phyloP scores from a whole-genome alignment of 345 rosid species.

The Nephelium lappaceum region DNA sequence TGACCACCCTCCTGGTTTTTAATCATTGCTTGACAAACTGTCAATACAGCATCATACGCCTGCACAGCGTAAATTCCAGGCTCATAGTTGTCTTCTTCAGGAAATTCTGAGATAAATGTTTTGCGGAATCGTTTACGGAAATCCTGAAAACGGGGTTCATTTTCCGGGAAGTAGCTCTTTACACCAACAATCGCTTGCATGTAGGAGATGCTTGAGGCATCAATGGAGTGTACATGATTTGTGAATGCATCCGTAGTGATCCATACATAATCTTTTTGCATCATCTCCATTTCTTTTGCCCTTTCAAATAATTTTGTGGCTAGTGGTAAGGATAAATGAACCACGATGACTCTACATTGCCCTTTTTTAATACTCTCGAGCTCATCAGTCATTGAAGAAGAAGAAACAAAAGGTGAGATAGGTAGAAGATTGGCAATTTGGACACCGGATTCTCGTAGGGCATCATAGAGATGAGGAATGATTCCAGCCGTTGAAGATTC shows the following conservation, averaged over 20 bases:
- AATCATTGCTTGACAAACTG: conserved; percentile 19
- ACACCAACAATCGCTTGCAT: conserved; percentile 35
- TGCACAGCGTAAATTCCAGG: conserved; percentile 28
- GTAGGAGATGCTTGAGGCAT: conserved; percentile 16
- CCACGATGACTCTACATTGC: conserved; percentile 34
- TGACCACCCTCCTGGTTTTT: neutral
- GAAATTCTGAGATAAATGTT: conserved; percentile 16
- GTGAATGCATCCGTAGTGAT: conserved; percentile 32
- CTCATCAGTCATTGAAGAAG: conserved; percentile 6
- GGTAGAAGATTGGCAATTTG: conserved; percentile 3
- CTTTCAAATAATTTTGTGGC: conserved; percentile 15
- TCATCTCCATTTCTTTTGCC: conserved; percentile 31
- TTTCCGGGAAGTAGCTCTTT: conserved; percentile 16
- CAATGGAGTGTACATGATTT: conserved; percentile 16
- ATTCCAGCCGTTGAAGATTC: conserved; percentile 7
- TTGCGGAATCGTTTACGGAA: conserved; percentile 17
- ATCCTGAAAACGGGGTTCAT: neutral
- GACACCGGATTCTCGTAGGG: neutral
- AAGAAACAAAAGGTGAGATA: conserved; percentile 5
- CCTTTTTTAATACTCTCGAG: conserved; percentile 16
- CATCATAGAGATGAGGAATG: conserved; percentile 12
- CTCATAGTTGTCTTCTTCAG: conserved; percentile 24
- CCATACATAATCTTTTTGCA: conserved; percentile 38
- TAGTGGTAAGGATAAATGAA: conserved; percentile 19
- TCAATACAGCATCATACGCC: conserved; percentile 31